These are phyloP conservation scores for Fragaria vesca DNA, from an alignment of 306 rosid genomes.

Conservation along the genomic window DNA sequence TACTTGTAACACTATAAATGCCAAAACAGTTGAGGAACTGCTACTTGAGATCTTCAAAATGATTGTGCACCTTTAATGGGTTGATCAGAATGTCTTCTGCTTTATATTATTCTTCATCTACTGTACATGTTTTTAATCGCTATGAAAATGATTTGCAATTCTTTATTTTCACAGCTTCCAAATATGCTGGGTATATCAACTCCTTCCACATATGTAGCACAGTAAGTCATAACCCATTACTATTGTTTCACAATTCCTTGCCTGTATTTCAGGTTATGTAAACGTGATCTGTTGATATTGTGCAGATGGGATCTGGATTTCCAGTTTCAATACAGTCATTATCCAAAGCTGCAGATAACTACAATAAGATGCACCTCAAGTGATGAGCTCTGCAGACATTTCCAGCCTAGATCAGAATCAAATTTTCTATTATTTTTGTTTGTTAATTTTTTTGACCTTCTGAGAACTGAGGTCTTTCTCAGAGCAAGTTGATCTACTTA, in stretches of 20 bases:
- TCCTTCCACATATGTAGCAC: conserved; percentile 93
- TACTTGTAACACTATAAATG: neutral
- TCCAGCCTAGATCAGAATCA: conserved; percentile 6
- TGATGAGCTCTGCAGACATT: conserved; percentile 24
- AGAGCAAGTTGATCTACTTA: neutral
- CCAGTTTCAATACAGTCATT: conserved; percentile 83
- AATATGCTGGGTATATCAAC: conserved; percentile 88
- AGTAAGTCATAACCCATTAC: conserved; percentile 44
- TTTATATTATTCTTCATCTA: neutral
- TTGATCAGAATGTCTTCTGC: neutral
- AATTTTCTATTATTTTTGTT: neutral
- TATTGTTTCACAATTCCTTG: neutral
- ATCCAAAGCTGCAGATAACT: conserved; percentile 90
- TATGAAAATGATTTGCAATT: neutral
- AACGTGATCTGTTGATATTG: conserved; percentile 15
- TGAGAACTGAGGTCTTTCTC: neutral
- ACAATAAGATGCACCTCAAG: conserved; percentile 59
- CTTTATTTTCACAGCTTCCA: conserved; percentile 68
- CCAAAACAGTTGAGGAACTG: neutral
- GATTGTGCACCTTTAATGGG: neutral
- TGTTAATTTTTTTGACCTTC: neutral
- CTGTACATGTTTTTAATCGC: neutral
- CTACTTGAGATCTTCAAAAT: neutral
- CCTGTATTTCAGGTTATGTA: neutral
- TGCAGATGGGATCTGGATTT: conserved; percentile 92